Evolutionary conservation across 345 rosid genomes (phyloP), one percentile per base, ranked within the genome.

Genomic region (Populus tremula): DNA sequence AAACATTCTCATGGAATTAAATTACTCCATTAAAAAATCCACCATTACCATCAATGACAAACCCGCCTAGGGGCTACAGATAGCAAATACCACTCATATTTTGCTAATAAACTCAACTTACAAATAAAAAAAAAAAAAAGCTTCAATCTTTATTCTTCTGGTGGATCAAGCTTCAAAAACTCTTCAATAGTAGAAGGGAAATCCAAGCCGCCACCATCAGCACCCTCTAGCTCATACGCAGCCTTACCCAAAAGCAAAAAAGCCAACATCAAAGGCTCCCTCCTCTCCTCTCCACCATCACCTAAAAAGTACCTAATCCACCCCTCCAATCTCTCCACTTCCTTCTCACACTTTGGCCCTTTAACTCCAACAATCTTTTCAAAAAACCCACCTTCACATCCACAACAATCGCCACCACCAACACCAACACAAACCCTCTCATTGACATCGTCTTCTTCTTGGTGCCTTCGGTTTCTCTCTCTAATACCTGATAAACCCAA

Each of bases 231-330:
- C 2, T 54, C 78, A 50, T 71, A 71, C 70, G 86, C 84, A 76
- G 89, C 88, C 77, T 82, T 85, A 38, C 88, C 89, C 83, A 89
- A 35, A 36, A 87, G 86, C 87, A 86, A 79, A 82, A 82, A 82
- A 56, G 87, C 86, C 79, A 89, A 17, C 80, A 88, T 82, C 77
- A 86, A 81, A 31, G 88, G 88, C 84, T 89, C 86, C 59, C 16
- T 72, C 50, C 71, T 72, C 69, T 80, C 82, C 23, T 80, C 79
- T 59, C 56, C 45, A 50, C 78, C 70, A 10, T 72, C 78, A 54
- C 61, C 69, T 81, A 76, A 45, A 56, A 82, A 84, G 76, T 79
- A 70, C 50, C 73, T 77, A 65, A 89, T 81, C 90, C 90, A 84
- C 3, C 87, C 81, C 33, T 87, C 86, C 77, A 89, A 47, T 69